Conservation (phyloP, 1,139 yeast species). For the Candida mesenterica region DNA sequence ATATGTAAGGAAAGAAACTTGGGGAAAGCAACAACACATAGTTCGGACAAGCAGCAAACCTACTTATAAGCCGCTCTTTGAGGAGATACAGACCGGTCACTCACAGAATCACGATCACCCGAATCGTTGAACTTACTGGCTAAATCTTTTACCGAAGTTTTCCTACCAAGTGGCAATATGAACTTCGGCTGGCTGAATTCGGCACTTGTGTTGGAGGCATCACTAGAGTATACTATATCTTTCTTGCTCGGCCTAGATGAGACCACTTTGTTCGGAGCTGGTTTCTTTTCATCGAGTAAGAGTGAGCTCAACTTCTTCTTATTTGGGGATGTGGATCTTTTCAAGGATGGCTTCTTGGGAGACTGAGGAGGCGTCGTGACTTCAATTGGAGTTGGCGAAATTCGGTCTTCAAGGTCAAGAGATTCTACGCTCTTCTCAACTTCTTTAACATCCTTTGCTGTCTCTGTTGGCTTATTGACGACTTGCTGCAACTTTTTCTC, state of each 20-base stretch:
- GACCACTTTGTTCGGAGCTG: conserved; percentile 16
- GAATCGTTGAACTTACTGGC: conserved; percentile 28
- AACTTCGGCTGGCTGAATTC: conserved; percentile 30
- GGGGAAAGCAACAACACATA: too few relatives aligned
- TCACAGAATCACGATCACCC: not conserved
- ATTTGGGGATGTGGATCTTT: conserved; percentile 41
- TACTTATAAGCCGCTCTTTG: not conserved
- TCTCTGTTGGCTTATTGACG: conserved; percentile 12
- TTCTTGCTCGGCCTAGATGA: conserved; percentile 33
- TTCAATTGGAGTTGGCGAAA: not conserved
- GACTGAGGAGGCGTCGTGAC: conserved; percentile 21
- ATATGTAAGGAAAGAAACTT: too few relatives aligned
- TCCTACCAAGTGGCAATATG: conserved; percentile 27
- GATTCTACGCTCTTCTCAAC: too few relatives aligned
- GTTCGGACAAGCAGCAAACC: too few relatives aligned
- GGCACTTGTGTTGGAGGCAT: conserved; percentile 15
- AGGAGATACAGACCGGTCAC: not conserved
- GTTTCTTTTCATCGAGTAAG: conserved; percentile 20
- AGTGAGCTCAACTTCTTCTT: conserved; percentile 33
- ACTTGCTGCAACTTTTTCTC: conserved; percentile 34
- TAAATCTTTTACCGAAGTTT: conserved; percentile 36
- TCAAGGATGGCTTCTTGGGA: conserved; percentile 24
- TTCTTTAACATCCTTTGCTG: not conserved
- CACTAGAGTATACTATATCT: conserved; percentile 22
- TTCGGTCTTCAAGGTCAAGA: conserved; percentile 1